Conservation (phyloP, 2,329 filamentous ascomycete genomes). For the Colletotrichum destructivum region DNA sequence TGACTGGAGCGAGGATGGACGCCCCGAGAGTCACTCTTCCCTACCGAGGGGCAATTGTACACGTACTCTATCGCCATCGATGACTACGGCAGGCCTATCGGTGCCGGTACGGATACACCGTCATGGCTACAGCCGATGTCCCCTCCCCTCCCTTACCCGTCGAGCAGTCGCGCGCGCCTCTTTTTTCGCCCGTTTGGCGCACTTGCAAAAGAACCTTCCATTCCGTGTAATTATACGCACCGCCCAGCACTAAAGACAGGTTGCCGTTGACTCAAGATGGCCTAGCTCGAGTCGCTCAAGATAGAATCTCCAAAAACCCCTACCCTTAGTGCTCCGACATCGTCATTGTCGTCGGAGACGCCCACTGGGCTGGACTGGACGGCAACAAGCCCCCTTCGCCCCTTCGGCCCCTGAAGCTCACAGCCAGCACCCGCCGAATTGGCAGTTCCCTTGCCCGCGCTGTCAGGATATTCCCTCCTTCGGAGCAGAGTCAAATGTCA, state of each 20-base stretch:
- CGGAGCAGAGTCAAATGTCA: slow-evolving; percentile 14
- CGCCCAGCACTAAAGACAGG: not conserved
- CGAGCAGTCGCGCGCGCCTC: not conserved
- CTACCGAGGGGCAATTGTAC: slow-evolving; percentile 3
- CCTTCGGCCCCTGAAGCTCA: slow-evolving; percentile 15
- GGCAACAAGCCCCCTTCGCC: slow-evolving; percentile 27
- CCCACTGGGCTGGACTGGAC: slow-evolving; percentile 18
- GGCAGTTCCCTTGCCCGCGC: slow-evolving; percentile 7
- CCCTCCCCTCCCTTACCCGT: not conserved
- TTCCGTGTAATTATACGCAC: slow-evolving; percentile 28
- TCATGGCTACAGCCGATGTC: not conserved
- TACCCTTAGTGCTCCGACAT: slow-evolving; percentile 3
- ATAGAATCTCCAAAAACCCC: slow-evolving; percentile 29
- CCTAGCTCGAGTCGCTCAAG: slow-evolving; percentile 35
- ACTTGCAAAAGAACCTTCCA: slow-evolving; percentile 28
- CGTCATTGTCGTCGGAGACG: slow-evolving; percentile 22
- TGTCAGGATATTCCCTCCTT: slow-evolving; percentile 21
- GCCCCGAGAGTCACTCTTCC: slow-evolving; percentile 17
- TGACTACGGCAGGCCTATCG: not conserved
- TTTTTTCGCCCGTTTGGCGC: slow-evolving; percentile 5
- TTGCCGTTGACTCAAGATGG: slow-evolving; percentile 17
- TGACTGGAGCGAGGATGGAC: not conserved
- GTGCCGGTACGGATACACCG: not conserved
- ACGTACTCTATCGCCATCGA: not conserved
- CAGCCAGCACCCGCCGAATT: not conserved